A percentile compares a stretch with the other conserved stretches of the same genome.
Conservation (phyloP, 225 moss, liverwort and hornwort genomes). For the Polytrichum formosum region DNA sequence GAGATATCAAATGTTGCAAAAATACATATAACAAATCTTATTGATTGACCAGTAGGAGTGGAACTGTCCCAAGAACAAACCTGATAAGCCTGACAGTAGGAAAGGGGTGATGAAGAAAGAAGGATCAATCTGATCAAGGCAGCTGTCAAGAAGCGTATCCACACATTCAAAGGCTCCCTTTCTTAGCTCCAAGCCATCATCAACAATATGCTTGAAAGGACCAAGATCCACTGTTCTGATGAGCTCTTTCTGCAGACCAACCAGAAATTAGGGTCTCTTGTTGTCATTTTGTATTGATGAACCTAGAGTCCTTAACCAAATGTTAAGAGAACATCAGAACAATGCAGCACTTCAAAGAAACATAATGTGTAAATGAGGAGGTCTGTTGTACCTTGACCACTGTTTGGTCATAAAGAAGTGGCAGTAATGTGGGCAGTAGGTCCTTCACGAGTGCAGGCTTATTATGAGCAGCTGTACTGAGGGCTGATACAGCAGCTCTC, state of each 20-base stretch:
- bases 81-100: conserved; percentile 94
- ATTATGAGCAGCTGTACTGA: conserved; percentile 97
- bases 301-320: too few species aligned
- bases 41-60: too few species aligned
- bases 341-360: too few species aligned
- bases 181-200: conserved; percentile 97
- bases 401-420: conserved; percentile 97
- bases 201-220: conserved; percentile 98
- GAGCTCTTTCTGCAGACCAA: conserved; percentile 82
- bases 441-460: conserved; percentile 96
- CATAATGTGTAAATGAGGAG: neutral
- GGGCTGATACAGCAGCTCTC: conserved; percentile 95
- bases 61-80: conserved; percentile 25
- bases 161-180: conserved; percentile 99
- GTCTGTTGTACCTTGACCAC: conserved; percentile 74
- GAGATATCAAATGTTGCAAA: too few species aligned
- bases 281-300: too few species aligned
- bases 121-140: conserved; percentile 96
- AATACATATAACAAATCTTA: too few species aligned
- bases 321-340: too few species aligned
- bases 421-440: conserved; percentile 79
- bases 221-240: conserved; percentile 98
- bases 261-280: conserved; percentile 1
- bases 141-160: conserved; percentile 95
- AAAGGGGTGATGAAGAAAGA: conserved; percentile 90